Evolutionary conservation across 2,329 filamentous ascomycete species (phyloP).

Genomic region (Alternaria consortialis): DNA sequence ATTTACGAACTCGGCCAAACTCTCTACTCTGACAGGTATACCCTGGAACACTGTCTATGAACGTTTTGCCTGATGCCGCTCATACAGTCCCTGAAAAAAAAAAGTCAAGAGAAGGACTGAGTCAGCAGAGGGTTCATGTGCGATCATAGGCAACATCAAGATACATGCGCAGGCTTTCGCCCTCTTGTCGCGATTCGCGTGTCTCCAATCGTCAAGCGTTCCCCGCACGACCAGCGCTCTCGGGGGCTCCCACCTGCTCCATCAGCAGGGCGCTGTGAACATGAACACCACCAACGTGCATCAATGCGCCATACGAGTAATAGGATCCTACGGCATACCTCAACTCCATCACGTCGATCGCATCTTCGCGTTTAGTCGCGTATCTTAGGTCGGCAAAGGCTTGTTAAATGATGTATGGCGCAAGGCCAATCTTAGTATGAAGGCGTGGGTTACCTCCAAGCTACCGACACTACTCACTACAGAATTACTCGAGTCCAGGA

Average conservation of each 20-base stretch:
- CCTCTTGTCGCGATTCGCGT: background rate
- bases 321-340: background rate
- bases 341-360: background rate
- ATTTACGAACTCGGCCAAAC: background rate
- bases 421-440: background rate
- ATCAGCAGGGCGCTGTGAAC: background rate
- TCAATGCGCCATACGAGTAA: background rate
- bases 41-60: background rate
- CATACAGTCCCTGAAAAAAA: background rate
- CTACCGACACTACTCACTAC: background rate
- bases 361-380: background rate
- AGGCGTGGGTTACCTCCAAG: background rate
- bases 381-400: background rate
- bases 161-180: background rate
- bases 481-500: background rate
- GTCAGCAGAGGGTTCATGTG: background rate
- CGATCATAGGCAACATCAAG: constrained; percentile 3
- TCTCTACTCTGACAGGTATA: background rate
- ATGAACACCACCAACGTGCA: background rate
- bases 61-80: background rate
- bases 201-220: background rate
- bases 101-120: constrained; percentile 12
- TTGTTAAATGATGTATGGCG: background rate
- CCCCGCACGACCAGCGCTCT: constrained; percentile 1
- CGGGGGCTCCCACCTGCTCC: background rate